Base-by-base conservation (phyloP, 805 yeast genomes). In the Blastobotrys mokoenaii region DNA sequence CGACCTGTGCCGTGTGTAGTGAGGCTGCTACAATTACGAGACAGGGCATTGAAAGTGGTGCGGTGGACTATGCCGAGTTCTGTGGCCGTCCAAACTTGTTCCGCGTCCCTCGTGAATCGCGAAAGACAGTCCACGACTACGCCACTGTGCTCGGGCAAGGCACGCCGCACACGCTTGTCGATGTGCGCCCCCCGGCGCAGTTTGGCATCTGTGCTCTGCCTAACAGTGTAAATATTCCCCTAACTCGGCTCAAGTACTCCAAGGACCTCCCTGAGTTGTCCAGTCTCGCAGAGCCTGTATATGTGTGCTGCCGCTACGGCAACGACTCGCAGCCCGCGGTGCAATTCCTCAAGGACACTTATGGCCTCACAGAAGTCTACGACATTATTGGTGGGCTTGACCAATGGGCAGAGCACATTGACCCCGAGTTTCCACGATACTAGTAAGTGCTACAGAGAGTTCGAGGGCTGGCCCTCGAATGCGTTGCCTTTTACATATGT, bases 281-380 rank as follows among this genome's bases (percentile, higher is more conserved):
- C 1, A 36, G 38, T 3, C 15, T 52, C 14, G 50, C 52, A 3
- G 57, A 61, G 30, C 66, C 65, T 3, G 60, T 84, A 0, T 73
- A 71, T 45, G 83, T 87, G 0, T 69, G 90, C 15, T 93, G 98
- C 63, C 71, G 97, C 29, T 80, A 72, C 58, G 98, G 98, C 8
- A 88, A 86, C 61, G 97, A 93, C 60, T 89, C 97, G 0, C 88
- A 84, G 56, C 62, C 78, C 14, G 94, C 96, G 0, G 80, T 84
- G 1, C 63, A 70, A 46, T 64, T 70, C 38, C 62, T 89, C 39
- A 68, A 72, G 41, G 76, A 74, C 18, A 68, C 70, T 1, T 67
- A 74, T 38, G 76, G 77, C 0, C 63, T 76, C 14, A 46, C 56
- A 0, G 62, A 73, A 15, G 85, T 77, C 0, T 72, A 64, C 43